These are phyloP conservation scores for Chaetoceros tenuissimus DNA, from an alignment of 108 stramenopile genomes.

Conservation along the genomic window DNA sequence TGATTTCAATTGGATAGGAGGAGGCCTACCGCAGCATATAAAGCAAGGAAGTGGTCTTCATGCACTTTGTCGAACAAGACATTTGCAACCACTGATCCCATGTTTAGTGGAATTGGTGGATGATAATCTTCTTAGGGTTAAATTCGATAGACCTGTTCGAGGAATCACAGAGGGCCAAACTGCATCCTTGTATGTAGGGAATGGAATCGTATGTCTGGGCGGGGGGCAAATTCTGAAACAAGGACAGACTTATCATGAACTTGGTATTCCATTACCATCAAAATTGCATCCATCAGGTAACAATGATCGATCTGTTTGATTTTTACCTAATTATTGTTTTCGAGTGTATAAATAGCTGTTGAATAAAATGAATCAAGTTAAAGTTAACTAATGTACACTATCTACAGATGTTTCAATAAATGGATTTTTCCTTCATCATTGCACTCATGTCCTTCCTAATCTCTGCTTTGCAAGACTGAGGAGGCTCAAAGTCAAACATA, in stretches of 20 bases:
- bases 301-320: slow-evolving; percentile 44
- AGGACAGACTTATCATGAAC: slow-evolving; percentile 43
- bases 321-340: no score
- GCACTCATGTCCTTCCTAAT: no score
- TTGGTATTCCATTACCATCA: slow-evolving; percentile 18
- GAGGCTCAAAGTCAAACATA: slow-evolving; percentile 21
- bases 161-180: slow-evolving; percentile 76
- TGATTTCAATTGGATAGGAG: slow-evolving; percentile 59
- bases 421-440: no score
- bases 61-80: slow-evolving; percentile 52
- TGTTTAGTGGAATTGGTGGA: slow-evolving; percentile 31
- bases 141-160: slow-evolving; percentile 51
- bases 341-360: no score
- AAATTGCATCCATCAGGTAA: slow-evolving; percentile 26
- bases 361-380: no score
- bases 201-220: slow-evolving; percentile 68
- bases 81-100: slow-evolving; percentile 67
- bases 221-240: slow-evolving; percentile 50
- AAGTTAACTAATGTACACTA: no score
- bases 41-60: slow-evolving; percentile 8
- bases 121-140: slow-evolving; percentile 4
- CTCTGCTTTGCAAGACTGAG: slow-evolving; percentile 7
- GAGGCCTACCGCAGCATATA: slow-evolving; percentile 21
- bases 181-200: slow-evolving; percentile 55
- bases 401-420: no score